Evolutionary conservation across 2,329 filamentous ascomycete species (phyloP).

Genomic region (Madurella mycetomatis): DNA sequence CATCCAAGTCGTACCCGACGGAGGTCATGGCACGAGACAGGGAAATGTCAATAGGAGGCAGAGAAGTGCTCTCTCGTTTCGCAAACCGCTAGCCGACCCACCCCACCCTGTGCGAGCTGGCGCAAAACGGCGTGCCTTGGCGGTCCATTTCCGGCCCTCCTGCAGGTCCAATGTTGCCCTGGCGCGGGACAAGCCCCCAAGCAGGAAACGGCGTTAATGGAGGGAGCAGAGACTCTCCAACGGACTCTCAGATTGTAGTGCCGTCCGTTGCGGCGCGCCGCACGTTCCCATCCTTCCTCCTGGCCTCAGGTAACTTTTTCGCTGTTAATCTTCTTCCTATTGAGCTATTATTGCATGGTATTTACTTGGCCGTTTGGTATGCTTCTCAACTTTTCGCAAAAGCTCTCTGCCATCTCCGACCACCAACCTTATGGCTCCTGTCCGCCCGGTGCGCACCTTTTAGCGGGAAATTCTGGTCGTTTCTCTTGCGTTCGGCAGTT

Average conservation of each 20-base stretch:
- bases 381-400: not conserved
- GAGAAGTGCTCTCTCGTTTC: no score
- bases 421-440: not conserved
- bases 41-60: no score
- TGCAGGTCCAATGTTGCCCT: slow-evolving; percentile 8
- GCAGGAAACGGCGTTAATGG: slow-evolving; percentile 10
- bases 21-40: no score
- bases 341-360: not conserved
- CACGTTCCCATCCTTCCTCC: no score
- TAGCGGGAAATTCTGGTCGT: not conserved
- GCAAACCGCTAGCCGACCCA: not conserved
- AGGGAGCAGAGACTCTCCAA: slow-evolving; percentile 1
- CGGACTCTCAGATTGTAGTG: not conserved
- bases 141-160: slow-evolving; percentile 3
- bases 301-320: no score
- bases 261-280: not conserved
- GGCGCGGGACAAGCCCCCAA: slow-evolving; percentile 6
- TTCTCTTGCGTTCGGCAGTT: slow-evolving; percentile 6
- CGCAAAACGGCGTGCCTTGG: slow-evolving; percentile 12
- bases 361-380: no score
- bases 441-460: not conserved
- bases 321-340: no score
- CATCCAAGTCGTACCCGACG: no score
- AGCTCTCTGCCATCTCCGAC: not conserved
- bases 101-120: slow-evolving; percentile 1